Evolutionary conservation across 768 basidiomycete species (phyloP), one percentile per base, ranked within the genome.

Genomic region (Clitopilus passeckerianus): DNA sequence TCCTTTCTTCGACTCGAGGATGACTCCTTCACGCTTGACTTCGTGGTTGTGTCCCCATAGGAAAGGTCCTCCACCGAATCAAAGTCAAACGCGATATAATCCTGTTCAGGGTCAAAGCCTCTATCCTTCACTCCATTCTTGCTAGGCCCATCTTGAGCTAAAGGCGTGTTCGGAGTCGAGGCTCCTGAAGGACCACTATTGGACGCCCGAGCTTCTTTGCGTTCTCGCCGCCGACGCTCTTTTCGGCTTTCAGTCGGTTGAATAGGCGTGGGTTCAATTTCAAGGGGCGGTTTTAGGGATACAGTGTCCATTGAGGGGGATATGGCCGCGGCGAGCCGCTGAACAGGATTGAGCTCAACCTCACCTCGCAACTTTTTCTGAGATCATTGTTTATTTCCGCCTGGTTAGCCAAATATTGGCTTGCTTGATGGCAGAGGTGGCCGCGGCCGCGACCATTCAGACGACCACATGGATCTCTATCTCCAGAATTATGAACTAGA

Each of bases 41-140:
- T 22, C 9, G 53, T n/a, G n/a, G n/a, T n/a, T n/a, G n/a, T 9
- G 12, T 34, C 41, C 33, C 34, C 34, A 37, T 22, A n/a, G 3
- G 46, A 50, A 50, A 50, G 46, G 24, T 58, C 61, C 9, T 57
- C 61, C 16, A 50, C 58, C 18, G 61, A 58, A 16, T 53, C 60
- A 23, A 67, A 61, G 4, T 20, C 59, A 62, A 70, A 67, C 46
- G 62, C 55, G 57, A 70, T 65, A 37, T 71, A 76, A 57, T 75
- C 75, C 27, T 70, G 68, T 35, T 67, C 70, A 34, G 69, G 69
- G 27, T 66, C 71, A 56, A 76, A 76, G 27, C 27, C 53, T 10
- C 57, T 41, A 44, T 24, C 54, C 23, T 54, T 44, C 34, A 54
- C 53, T n/a, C 46, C 46, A 50, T 50, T 23, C 20, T n/a, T 22